Evolutionary conservation across 192 early-diverging fungal species (phyloP), one percentile per base, ranked within the genome.

Genomic region (Entomortierella beljakovae): DNA sequence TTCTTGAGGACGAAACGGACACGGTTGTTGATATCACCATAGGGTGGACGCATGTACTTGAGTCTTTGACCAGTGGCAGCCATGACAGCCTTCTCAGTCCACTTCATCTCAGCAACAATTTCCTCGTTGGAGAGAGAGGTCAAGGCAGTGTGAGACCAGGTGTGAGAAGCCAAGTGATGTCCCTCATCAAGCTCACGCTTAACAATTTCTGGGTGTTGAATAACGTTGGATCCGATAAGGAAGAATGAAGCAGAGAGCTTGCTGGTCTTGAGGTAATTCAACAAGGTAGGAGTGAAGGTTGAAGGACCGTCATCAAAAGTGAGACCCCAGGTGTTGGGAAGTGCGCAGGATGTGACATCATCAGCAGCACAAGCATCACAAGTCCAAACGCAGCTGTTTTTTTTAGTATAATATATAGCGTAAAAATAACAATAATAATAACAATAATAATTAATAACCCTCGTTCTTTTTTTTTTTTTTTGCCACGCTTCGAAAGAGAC

Each of bases 1-100:
- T 92, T 86, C 42, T 72, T 57, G 31, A 85, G 80, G 55, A 94
- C 90, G 64, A 79, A 82, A 25, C 93, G 88, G 31, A 94, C 87
- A 70, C 92, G 89, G 77, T 94, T 89, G 74, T 94, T 92, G 61
- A 91, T 82, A 59, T 94, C 92, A 52, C 88, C 88, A 75, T 76
- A 90, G 9, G 90, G 90, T 8, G 90, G 87, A 76, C 91, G 84
- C 77, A 87, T 88, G 67, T 83, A 88, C 57, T 80, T 82, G 23
- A 91, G 88, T 20, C 82, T 55, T 23, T 86, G 57, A 31, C 90
- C 90, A 54, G 84, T 86, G 22, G 75, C 81, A 13, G 62, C 68
- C 64, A 88, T 68, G 64, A 92, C 85, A 20, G 81, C 83, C 46
- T 76, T 70, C 72, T 89, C 88, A 29, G 88, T 92, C 87, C 90